phyloP scores from a whole-genome alignment of 1,139 yeast species.

The Saccharomyces hybrid region DNA sequence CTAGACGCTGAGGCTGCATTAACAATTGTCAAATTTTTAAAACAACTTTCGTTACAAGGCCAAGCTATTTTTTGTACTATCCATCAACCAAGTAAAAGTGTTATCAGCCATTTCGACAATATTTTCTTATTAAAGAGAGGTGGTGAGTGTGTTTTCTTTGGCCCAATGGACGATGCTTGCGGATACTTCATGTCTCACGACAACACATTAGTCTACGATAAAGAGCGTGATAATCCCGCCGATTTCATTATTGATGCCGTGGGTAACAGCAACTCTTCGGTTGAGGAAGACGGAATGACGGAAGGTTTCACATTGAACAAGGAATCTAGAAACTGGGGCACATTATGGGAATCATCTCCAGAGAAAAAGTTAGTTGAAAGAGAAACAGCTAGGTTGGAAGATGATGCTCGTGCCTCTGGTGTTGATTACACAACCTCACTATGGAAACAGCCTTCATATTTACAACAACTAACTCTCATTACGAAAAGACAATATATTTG shows the following conservation, averaged over 20 bases:
- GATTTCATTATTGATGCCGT: conserved; percentile 52
- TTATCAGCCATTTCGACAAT: conserved; percentile 36
- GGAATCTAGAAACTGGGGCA: conserved; percentile 36
- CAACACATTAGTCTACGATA: conserved; percentile 13
- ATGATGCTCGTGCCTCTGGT: conserved; percentile 15
- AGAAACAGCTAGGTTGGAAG: conserved; percentile 29
- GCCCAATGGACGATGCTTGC: conserved; percentile 36
- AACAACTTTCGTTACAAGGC: conserved; percentile 39
- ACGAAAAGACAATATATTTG: conserved; percentile 32
- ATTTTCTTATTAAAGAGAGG: conserved; percentile 36
- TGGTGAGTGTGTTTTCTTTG: conserved; percentile 40
- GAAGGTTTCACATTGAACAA: conserved; percentile 41
- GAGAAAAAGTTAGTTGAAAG: not conserved
- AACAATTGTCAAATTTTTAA: conserved; percentile 39
- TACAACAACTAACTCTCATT: conserved; percentile 28
- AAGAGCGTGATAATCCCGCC: conserved; percentile 45
- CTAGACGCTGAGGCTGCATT: conserved; percentile 44
- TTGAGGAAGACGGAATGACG: conserved; percentile 1
- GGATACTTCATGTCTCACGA: conserved; percentile 32
- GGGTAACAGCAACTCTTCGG: conserved; percentile 28
- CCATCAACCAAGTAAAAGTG: conserved; percentile 37
- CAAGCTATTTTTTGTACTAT: conserved; percentile 43
- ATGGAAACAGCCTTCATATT: conserved; percentile 30
- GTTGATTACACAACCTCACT: conserved; percentile 30
- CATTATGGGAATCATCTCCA: conserved; percentile 34